A percentile compares a stretch with the other conserved stretches of the same genome.
phyloP scores from a whole-genome alignment of 2,329 filamentous ascomycete species.

The Penicillium sclerotiorum region DNA sequence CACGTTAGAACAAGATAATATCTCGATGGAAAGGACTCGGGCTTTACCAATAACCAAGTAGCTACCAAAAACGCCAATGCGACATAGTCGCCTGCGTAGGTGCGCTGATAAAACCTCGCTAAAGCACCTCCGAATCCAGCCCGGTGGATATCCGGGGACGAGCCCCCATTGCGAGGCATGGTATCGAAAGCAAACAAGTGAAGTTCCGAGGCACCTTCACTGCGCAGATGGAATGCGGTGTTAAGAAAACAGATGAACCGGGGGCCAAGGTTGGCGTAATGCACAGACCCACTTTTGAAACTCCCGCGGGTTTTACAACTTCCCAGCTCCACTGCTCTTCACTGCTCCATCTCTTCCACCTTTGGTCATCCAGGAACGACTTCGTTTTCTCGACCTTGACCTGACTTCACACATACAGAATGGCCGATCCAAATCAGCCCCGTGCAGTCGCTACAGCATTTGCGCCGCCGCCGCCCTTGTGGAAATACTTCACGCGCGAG shows the following conservation, averaged over 20 bases:
- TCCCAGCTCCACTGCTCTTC: not conserved
- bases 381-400: not conserved
- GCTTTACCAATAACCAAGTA: constrained; percentile 54
- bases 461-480: constrained; percentile 87
- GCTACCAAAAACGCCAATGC: constrained; percentile 71
- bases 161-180: constrained; percentile 32
- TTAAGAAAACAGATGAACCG: too few relatives aligned
- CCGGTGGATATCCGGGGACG: constrained; percentile 18
- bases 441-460: constrained; percentile 64
- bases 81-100: constrained; percentile 86
- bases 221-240: too few relatives aligned
- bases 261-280: constrained; percentile 4
- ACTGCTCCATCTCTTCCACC: not conserved
- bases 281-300: constrained; percentile 20
- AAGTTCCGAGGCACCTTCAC: not conserved
- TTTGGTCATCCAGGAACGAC: too few relatives aligned
- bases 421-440: constrained; percentile 62
- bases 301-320: too few relatives aligned
- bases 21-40: not conserved
- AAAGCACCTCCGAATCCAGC: constrained; percentile 50
- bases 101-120: constrained; percentile 64
- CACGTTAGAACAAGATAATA: not conserved
- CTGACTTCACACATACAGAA: constrained; percentile 33
- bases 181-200: not conserved
- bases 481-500: constrained; percentile 79